A percentile compares a stretch with the other conserved stretches of the same genome.
phyloP scores from a whole-genome alignment of 2,329 filamentous ascomycete species.

The Mollisiaceae sp. region DNA sequence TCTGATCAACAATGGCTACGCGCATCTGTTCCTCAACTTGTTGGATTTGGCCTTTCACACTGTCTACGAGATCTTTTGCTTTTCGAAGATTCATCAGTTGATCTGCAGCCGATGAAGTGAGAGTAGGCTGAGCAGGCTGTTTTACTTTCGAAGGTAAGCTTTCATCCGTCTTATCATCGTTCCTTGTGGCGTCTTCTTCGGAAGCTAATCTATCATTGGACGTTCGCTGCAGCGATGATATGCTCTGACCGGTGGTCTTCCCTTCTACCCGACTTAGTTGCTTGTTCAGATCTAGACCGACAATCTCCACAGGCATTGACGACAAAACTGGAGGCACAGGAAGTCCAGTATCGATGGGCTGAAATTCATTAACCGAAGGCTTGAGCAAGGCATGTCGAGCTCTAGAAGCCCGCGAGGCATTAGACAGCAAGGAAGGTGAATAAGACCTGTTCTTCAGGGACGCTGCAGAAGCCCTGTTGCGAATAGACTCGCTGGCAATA shows the following conservation, averaged over 20 bases:
- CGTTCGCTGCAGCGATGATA: neutral
- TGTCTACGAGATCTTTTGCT: constrained; percentile 29
- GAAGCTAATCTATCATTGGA: neutral
- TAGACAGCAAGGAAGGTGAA: constrained; percentile 35
- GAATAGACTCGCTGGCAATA: constrained; percentile 4
- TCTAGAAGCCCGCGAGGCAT: constrained; percentile 33
- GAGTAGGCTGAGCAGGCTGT: neutral
- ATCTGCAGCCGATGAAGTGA: constrained; percentile 8
- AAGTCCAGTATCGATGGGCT: constrained; percentile 33
- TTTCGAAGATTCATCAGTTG: constrained; percentile 26
- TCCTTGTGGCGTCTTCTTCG: neutral
- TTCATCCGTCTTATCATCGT: neutral
- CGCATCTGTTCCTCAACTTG: constrained; percentile 21
- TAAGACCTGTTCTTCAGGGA: constrained; percentile 30
- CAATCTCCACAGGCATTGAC: constrained; percentile 12
- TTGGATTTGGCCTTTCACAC: constrained; percentile 21
- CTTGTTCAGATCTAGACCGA: neutral
- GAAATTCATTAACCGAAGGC: constrained; percentile 27
- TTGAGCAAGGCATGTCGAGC: constrained; percentile 38
- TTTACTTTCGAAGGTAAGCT: neutral
- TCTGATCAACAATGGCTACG: neutral
- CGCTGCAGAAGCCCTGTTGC: constrained; percentile 26
- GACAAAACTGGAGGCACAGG: constrained; percentile 36
- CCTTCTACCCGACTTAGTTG: neutral
- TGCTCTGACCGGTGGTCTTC: neutral